Conservation (phyloP, 345 rosid species). For the Rhizophora apiculata region DNA sequence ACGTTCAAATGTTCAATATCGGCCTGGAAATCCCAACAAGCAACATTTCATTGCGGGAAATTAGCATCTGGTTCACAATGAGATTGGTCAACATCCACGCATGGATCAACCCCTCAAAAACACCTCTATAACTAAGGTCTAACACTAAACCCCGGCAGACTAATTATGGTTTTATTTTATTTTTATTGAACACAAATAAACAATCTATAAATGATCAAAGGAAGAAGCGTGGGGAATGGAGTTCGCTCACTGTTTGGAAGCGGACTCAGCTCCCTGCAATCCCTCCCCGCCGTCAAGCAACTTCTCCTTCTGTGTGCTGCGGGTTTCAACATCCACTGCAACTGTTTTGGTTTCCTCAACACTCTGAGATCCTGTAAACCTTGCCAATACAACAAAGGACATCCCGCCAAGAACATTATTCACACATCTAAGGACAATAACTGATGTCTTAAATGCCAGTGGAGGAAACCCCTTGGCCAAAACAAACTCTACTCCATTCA, state of each 20-base stretch:
- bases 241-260: not conserved
- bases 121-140: not conserved
- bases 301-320: conserved; percentile 19
- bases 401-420: conserved; percentile 92
- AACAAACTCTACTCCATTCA: conserved; percentile 79
- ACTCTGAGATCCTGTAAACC: conserved; percentile 91
- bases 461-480: conserved; percentile 60
- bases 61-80: too few species aligned
- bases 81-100: not conserved
- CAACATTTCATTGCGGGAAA: not conserved
- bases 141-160: not conserved
- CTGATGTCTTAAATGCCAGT: conserved; percentile 70
- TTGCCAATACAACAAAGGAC: conserved; percentile 86
- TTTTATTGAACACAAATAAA: not conserved
- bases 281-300: conserved; percentile 16
- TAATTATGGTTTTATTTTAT: not conserved
- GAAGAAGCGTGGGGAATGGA: not conserved
- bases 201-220: not conserved
- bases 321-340: not conserved
- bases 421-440: conserved; percentile 66
- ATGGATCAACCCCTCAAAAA: not conserved
- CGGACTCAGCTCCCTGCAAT: conserved; percentile 12
- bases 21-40: not conserved
- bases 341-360: conserved; percentile 22
- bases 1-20: too few species aligned